Evolutionary conservation across 495 filamentous ascomycete genomes (phyloP).

Genomic region (Neurospora sp.): DNA sequence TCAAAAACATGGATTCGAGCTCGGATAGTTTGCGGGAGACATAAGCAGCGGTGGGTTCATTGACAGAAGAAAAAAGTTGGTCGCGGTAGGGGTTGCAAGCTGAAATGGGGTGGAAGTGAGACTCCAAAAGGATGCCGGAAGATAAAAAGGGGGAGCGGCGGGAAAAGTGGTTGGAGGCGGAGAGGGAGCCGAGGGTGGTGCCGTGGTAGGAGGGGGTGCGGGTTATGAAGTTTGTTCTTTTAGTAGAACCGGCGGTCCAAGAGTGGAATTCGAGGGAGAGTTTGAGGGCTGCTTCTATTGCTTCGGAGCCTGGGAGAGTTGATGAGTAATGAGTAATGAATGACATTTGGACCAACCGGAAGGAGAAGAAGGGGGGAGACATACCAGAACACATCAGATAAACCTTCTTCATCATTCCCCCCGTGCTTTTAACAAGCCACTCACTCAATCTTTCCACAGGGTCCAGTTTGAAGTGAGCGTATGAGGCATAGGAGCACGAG

Average conservation of each 20-base stretch:
- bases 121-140: neutral
- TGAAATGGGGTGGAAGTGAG: slow-evolving; percentile 49
- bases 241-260: slow-evolving; percentile 25
- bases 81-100: slow-evolving; percentile 47
- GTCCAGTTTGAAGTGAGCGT: slow-evolving; percentile 29
- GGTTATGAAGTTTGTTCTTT: slow-evolving; percentile 45
- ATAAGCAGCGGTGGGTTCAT: slow-evolving; percentile 1
- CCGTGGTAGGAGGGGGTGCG: slow-evolving; percentile 63
- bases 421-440: slow-evolving; percentile 33
- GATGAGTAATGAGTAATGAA: neutral
- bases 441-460: slow-evolving; percentile 25
- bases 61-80: slow-evolving; percentile 7
- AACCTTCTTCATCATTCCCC: slow-evolving; percentile 31
- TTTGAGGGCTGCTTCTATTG: slow-evolving; percentile 61
- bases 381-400: slow-evolving; percentile 45
- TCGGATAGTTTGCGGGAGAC: slow-evolving; percentile 36
- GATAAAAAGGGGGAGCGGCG: no score
- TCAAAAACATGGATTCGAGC: slow-evolving; percentile 55
- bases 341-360: neutral
- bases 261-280: slow-evolving; percentile 52
- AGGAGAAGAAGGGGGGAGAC: slow-evolving; percentile 1
- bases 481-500: slow-evolving; percentile 29
- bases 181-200: slow-evolving; percentile 53
- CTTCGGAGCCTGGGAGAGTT: slow-evolving; percentile 50
- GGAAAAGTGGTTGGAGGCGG: slow-evolving; percentile 45